These are phyloP conservation scores for Lolium perenne DNA, from an alignment of 176 grass and related monocot genomes.

Conservation along the genomic window DNA sequence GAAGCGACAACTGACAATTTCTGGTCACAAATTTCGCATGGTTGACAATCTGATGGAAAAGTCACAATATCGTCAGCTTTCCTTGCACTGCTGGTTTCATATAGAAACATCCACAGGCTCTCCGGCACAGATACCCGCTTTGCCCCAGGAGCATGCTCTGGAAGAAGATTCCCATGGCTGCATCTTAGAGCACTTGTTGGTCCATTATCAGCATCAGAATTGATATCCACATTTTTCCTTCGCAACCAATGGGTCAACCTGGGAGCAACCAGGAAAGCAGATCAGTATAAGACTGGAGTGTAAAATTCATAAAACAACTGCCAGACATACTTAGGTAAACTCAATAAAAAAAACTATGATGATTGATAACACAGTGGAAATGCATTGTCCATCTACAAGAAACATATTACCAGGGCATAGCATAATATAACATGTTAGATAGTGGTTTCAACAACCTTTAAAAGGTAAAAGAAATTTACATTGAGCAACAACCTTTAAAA, in stretches of 20 bases:
- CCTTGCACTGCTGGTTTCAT: slow-evolving; percentile 48
- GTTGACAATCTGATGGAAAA: slow-evolving; percentile 74
- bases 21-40: slow-evolving; percentile 71
- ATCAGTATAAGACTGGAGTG: slow-evolving; percentile 8
- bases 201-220: slow-evolving; percentile 73
- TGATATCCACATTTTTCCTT: slow-evolving; percentile 78
- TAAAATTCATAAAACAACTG: background rate
- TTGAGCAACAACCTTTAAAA: slow-evolving; percentile 25
- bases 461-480: slow-evolving; percentile 2
- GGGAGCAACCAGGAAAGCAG: slow-evolving; percentile 26
- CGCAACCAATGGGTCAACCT: slow-evolving; percentile 92
- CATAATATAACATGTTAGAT: background rate
- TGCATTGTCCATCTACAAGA: slow-evolving; percentile 13
- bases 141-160: slow-evolving; percentile 81
- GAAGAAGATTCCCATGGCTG: slow-evolving; percentile 81
- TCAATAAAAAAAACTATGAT: slow-evolving; percentile 8
- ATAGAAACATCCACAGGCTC: slow-evolving; percentile 86
- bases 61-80: slow-evolving; percentile 58
- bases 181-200: slow-evolving; percentile 84
- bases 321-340: slow-evolving; percentile 26
- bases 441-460: background rate
- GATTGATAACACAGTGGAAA: slow-evolving; percentile 6
- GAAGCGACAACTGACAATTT: slow-evolving; percentile 87
- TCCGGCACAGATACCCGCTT: slow-evolving; percentile 86
- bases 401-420: slow-evolving; percentile 3